Evolutionary conservation across 1,284 basidiomycete genomes (phyloP).

Genomic region (Rhodotorula sp.): DNA sequence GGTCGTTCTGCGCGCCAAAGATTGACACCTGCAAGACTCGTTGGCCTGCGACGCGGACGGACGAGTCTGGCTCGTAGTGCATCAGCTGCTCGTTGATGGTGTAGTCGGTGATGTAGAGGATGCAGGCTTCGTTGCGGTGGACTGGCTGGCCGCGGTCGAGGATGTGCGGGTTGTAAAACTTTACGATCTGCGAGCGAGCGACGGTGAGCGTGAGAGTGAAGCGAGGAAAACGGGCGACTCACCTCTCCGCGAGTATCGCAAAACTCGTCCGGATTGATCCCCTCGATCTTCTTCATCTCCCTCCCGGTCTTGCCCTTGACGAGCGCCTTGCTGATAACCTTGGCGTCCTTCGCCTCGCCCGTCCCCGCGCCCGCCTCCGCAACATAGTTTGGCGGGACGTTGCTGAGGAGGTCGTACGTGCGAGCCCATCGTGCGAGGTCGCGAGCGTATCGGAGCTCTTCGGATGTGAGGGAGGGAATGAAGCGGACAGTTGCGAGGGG

Average conservation of each 20-base stretch:
- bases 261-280: neutral
- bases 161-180: slow-evolving; percentile 7
- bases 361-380: neutral
- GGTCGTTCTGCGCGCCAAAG: slow-evolving; percentile 20
- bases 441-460: slow-evolving; percentile 18
- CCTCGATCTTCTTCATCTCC: neutral
- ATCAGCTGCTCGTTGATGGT: slow-evolving; percentile 11
- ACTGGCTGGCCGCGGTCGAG: neutral
- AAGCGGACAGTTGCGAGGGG: neutral
- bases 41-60: slow-evolving; percentile 6
- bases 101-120: slow-evolving; percentile 33
- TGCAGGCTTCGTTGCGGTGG: neutral
- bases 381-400: neutral
- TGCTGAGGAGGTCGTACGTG: slow-evolving; percentile 9
- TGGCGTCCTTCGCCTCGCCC: neutral
- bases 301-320: neutral
- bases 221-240: neutral
- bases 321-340: neutral
- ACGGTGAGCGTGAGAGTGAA: neutral
- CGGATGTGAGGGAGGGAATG: neutral
- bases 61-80: neutral
- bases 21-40: slow-evolving; percentile 22
- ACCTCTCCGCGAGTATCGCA: slow-evolving; percentile 20
- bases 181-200: slow-evolving; percentile 7
- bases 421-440: slow-evolving; percentile 20